A percentile compares a stretch with the other conserved stretches of the same genome.
Evolutionary conservation across 768 basidiomycete genomes (phyloP).

Genomic region (Tricholoma sp.): DNA sequence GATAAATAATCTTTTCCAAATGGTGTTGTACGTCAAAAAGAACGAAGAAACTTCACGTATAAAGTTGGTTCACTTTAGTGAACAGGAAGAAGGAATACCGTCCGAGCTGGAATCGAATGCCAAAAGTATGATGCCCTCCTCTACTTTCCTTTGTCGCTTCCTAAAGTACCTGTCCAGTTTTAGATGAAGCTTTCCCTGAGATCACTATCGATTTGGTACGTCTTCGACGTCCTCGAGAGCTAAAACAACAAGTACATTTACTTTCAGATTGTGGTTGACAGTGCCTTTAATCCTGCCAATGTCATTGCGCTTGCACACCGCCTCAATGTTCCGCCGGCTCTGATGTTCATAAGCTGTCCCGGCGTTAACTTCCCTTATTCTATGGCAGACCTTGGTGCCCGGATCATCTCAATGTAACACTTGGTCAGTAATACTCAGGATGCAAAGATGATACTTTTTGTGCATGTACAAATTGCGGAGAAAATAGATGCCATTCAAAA

Average conservation of each 20-base stretch:
- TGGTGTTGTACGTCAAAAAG: slow-evolving; percentile 58
- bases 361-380: slow-evolving; percentile 36
- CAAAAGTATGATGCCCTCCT: slow-evolving; percentile 39
- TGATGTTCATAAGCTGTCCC: slow-evolving; percentile 65
- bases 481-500: no score
- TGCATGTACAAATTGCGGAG: no score
- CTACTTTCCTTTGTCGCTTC: background rate
- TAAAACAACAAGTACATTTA: background rate
- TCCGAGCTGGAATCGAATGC: slow-evolving; percentile 71
- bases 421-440: background rate
- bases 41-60: slow-evolving; percentile 70
- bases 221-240: background rate
- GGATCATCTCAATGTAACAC: slow-evolving; percentile 38
- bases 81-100: slow-evolving; percentile 48
- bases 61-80: slow-evolving; percentile 65
- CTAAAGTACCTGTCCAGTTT: slow-evolving; percentile 24
- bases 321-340: slow-evolving; percentile 43
- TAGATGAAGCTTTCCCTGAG: slow-evolving; percentile 62
- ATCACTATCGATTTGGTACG: slow-evolving; percentile 58
- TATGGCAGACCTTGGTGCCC: slow-evolving; percentile 47
- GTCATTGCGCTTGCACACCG: slow-evolving; percentile 46
- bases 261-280: slow-evolving; percentile 37
- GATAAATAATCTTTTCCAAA: slow-evolving; percentile 63
- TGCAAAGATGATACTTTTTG: no score
- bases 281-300: slow-evolving; percentile 24